These are phyloP conservation scores for Trapa incisa DNA, from an alignment of 345 rosid species.

Conservation along the genomic window DNA sequence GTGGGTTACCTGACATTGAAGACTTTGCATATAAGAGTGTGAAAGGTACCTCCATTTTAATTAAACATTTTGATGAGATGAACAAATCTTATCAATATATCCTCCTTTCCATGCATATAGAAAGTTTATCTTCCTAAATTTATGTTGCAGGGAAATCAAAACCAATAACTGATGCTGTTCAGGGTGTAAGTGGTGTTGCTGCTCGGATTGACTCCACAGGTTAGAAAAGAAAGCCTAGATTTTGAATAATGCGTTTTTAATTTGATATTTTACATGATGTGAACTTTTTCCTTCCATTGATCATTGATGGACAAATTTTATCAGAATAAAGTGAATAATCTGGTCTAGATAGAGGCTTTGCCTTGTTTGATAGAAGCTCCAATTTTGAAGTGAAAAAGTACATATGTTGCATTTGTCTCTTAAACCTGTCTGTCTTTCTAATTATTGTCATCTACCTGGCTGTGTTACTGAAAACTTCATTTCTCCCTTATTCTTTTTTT, in stretches of 20 bases:
- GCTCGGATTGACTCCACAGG: not conserved
- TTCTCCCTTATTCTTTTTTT: not conserved
- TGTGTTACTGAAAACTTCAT: not conserved
- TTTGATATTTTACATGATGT: not conserved
- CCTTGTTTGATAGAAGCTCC: not conserved
- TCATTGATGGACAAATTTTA: not conserved
- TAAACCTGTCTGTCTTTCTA: not conserved
- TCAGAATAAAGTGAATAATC: not conserved
- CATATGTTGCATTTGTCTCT: not conserved
- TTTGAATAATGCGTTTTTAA: not conserved
- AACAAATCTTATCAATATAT: too few species aligned
- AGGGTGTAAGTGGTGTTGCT: not conserved
- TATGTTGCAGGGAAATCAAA: not conserved
- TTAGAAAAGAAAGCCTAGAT: not conserved
- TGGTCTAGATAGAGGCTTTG: not conserved
- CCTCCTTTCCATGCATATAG: too few species aligned
- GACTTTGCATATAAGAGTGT: slow-evolving; percentile 44
- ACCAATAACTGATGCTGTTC: not conserved
- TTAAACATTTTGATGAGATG: slow-evolving; percentile 13
- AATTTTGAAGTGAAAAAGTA: not conserved
- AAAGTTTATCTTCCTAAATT: not conserved
- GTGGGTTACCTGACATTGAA: slow-evolving; percentile 58
- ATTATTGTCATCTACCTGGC: not conserved
- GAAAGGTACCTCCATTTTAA: slow-evolving; percentile 17
- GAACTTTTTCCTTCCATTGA: not conserved